Base-by-base conservation (phyloP, 352 stramenopile genomes). In the Aphanomyces cochlioides region DNA sequence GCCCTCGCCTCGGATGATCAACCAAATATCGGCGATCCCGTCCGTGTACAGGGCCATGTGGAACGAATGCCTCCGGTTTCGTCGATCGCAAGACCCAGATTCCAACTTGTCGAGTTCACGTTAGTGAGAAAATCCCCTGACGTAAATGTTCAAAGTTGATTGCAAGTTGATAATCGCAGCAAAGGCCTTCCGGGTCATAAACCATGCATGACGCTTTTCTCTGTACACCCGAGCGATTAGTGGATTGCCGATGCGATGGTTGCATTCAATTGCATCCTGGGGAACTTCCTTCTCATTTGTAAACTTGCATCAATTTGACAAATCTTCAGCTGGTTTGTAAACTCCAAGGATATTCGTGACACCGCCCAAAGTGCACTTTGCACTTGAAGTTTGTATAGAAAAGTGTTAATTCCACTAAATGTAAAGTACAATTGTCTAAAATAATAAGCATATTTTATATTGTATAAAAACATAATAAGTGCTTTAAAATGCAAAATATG, bases 301-400 rank as follows among this genome's bases (percentile, higher is more conserved):
- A 48, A 67, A 67, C 59, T 61, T 37, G 28, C 17, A 21, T 12
- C n/a, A 45, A 15, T 38, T 38, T 61, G 56, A 70, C 64, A 70
- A 70, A 70, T 39, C 47, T 4, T 17, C 7, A 4, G 47, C 15
- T 19, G 28, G 28, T 70, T 70, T 70, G 64, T 70, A 70, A 70
- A 56, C 41, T 67, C 53, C 40, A 41, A 50, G 4, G n/a, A 4
- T 13, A 63, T 41, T 28, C 28, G 28, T 28, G 1, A 28, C 28
- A 28, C 28, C 28, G 28, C 28, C 28, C 28, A 28, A 28, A 28
- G 28, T 28, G 28, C 28, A 28, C 28, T 28, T 28, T 28, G 28
- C 28, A 28, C 28, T 28, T 28, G 28, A 28, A 28, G 39, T 61
- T 37, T 19, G 10, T 13, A 61, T 39, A 37, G 2, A 13, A 58